These are phyloP conservation scores for Hypomyces rosellus DNA, from an alignment of 2,329 filamentous ascomycete genomes.

Conservation along the genomic window DNA sequence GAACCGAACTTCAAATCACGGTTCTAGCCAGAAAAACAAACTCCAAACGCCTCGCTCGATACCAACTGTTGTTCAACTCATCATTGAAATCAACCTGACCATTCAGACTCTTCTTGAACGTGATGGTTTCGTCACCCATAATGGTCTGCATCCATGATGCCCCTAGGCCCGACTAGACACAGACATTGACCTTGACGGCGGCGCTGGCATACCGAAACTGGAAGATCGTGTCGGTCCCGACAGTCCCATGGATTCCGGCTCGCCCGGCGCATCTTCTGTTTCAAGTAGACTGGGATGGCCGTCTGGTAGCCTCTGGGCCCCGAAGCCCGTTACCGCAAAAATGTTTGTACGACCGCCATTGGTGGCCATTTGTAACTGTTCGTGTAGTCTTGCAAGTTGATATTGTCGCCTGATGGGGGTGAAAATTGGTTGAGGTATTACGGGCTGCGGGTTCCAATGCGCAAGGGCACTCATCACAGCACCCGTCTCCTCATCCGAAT, in stretches of 20 bases:
- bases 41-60: neutral
- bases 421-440: constrained; percentile 60
- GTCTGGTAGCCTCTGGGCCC: constrained; percentile 48
- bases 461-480: constrained; percentile 77
- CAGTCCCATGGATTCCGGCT: constrained; percentile 37
- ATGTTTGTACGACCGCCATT: constrained; percentile 61
- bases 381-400: constrained; percentile 55
- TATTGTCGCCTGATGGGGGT: constrained; percentile 58
- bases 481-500: constrained; percentile 91
- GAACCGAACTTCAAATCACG: neutral
- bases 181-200: constrained; percentile 39
- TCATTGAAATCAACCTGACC: too few relatives aligned
- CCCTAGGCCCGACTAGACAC: constrained; percentile 36
- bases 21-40: neutral
- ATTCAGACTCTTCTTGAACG: too few relatives aligned
- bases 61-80: neutral
- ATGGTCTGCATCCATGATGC: too few relatives aligned
- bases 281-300: constrained; percentile 41
- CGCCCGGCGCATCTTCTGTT: constrained; percentile 52
- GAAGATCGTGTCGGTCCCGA: constrained; percentile 35
- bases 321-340: constrained; percentile 53
- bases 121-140: too few relatives aligned
- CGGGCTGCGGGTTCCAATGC: constrained; percentile 70
- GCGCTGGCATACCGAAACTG: constrained; percentile 37
- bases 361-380: constrained; percentile 60